These are phyloP conservation scores for Meyerozyma athensensis DNA, from an alignment of 1,139 yeast species.

Conservation along the genomic window DNA sequence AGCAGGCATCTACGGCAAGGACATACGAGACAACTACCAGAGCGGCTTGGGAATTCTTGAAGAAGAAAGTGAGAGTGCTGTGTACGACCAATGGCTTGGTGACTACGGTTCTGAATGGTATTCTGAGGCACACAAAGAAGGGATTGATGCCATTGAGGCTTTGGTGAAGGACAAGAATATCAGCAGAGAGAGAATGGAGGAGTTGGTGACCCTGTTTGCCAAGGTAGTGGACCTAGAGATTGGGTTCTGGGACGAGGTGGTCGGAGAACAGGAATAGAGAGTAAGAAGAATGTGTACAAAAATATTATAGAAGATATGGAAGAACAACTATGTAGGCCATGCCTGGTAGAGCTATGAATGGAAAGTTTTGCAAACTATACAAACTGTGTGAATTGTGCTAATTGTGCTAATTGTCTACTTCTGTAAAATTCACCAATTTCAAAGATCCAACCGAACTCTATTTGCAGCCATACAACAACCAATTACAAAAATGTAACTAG, in stretches of 20 bases:
- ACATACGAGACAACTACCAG: slow-evolving; percentile 10
- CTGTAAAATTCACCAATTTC: too few species aligned
- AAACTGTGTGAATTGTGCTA: too few species aligned
- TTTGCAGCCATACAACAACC: too few species aligned
- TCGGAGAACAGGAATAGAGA: too few species aligned
- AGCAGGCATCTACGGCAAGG: slow-evolving; percentile 34
- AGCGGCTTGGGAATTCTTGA: slow-evolving; percentile 11
- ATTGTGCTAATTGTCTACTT: too few species aligned
- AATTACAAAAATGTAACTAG: too few species aligned
- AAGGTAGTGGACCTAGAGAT: slow-evolving; percentile 57
- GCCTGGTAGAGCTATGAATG: too few species aligned
- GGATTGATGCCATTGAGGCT: slow-evolving; percentile 43
- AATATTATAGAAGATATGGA: too few species aligned
- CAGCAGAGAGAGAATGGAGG: slow-evolving; percentile 39
- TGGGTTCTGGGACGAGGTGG: slow-evolving; percentile 57
- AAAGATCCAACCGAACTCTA: too few species aligned
- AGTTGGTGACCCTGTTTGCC: slow-evolving; percentile 53
- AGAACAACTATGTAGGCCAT: too few species aligned
- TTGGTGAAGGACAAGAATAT: slow-evolving; percentile 24
- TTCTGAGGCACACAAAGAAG: slow-evolving; percentile 45
- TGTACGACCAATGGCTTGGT: slow-evolving; percentile 54
- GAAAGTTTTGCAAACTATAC: too few species aligned
- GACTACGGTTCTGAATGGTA: slow-evolving; percentile 61
- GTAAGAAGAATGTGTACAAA: too few species aligned
- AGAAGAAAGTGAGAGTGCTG: slow-evolving; percentile 17